Evolutionary conservation across 495 filamentous ascomycete genomes (phyloP).

Genomic region (Daldinia vernicosa): DNA sequence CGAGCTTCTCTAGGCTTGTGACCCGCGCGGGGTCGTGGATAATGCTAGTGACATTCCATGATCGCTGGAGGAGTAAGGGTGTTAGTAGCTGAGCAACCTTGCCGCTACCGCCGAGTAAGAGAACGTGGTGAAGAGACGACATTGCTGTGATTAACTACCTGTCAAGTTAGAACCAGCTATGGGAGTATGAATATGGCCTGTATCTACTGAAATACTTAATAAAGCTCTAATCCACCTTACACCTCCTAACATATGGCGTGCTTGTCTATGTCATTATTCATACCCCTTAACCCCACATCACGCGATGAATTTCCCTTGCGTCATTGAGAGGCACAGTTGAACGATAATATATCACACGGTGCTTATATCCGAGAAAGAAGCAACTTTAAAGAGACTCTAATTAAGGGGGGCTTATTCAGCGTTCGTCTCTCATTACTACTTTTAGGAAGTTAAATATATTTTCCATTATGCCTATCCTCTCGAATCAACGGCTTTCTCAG

Average conservation of each 20-base stretch:
- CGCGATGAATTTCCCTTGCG: slow-evolving; percentile 14
- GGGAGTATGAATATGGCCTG: background rate
- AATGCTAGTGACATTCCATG: slow-evolving; percentile 79
- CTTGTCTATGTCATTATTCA: background rate
- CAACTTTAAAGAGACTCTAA: background rate
- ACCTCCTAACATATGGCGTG: background rate
- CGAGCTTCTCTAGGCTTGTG: slow-evolving; percentile 66
- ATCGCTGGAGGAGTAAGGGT: slow-evolving; percentile 73
- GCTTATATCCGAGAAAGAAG: slow-evolving; percentile 13
- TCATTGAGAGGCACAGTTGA: slow-evolving; percentile 26
- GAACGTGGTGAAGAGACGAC: slow-evolving; percentile 58
- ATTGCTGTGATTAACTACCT: slow-evolving; percentile 6
- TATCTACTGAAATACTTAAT: background rate
- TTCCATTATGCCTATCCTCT: background rate
- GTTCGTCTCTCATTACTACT: background rate
- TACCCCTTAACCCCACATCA: slow-evolving; percentile 40
- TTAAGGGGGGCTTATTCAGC: background rate
- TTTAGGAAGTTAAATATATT: background rate
- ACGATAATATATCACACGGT: slow-evolving; percentile 8
- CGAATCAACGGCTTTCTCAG: background rate
- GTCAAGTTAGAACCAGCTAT: background rate
- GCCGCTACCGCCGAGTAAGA: slow-evolving; percentile 84
- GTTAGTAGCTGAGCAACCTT: slow-evolving; percentile 81
- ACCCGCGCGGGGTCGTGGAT: slow-evolving; percentile 77
- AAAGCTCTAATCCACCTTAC: background rate